Evolutionary conservation across 1,139 yeast species (phyloP).

Genomic region (Tardiomyces blankii): DNA sequence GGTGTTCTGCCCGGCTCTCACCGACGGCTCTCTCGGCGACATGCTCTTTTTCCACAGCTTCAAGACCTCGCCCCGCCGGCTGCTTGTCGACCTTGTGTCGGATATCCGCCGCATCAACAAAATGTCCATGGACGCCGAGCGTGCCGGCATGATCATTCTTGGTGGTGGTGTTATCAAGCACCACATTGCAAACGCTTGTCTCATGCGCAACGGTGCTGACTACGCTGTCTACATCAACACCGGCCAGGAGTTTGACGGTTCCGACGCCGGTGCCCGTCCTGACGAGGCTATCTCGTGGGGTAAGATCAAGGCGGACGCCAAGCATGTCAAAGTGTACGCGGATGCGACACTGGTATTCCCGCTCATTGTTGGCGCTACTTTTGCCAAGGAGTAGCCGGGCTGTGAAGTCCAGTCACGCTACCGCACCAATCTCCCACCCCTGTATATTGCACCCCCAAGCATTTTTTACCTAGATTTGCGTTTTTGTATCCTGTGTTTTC

Average conservation of each 20-base stretch:
- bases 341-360: conserved; percentile 97
- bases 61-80: conserved; percentile 81
- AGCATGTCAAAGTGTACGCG: conserved; percentile 82
- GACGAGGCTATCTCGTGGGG: conserved; percentile 99
- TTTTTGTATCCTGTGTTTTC: no score
- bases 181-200: conserved; percentile 94
- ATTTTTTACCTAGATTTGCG: no score
- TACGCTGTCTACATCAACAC: conserved; percentile 95
- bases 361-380: conserved; percentile 92
- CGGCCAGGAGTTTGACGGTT: conserved; percentile 97
- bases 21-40: conserved; percentile 98
- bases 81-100: conserved; percentile 83
- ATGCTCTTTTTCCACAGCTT: conserved; percentile 98
- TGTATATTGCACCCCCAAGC: no score
- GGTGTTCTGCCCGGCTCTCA: conserved; percentile 90
- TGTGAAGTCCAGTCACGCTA: no score
- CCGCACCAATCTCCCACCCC: no score
- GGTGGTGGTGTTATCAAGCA: conserved; percentile 97
- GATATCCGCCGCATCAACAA: conserved; percentile 88
- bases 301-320: conserved; percentile 89
- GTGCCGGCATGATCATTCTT: conserved; percentile 89
- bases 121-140: conserved; percentile 90
- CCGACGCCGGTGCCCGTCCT: conserved; percentile 99
- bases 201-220: conserved; percentile 99
- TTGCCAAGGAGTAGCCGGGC: conserved; percentile 39